Evolutionary conservation across 371 early-diverging fungal species (phyloP).

Genomic region (Mucor circinelloides): DNA sequence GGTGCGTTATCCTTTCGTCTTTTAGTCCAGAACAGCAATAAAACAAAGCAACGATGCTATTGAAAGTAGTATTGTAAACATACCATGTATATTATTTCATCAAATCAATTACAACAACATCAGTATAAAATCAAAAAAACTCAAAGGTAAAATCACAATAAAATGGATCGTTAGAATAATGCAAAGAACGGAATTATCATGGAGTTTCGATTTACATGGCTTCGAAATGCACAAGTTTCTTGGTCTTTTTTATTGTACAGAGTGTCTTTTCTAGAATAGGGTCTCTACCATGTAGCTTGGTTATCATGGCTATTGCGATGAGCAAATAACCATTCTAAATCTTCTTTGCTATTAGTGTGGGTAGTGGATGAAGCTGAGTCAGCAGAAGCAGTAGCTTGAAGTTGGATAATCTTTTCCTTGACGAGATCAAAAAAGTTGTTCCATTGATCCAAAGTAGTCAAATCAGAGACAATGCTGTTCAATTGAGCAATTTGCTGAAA

Average conservation of each 20-base stretch:
- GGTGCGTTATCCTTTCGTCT: too few species aligned
- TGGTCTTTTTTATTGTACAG: neutral
- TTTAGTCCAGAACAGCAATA: neutral
- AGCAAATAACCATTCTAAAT: slow-evolving; percentile 23
- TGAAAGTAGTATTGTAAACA: neutral
- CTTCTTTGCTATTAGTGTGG: slow-evolving; percentile 16
- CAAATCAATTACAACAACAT: neutral
- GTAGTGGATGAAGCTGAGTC: slow-evolving; percentile 5
- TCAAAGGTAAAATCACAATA: neutral
- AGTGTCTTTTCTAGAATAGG: neutral
- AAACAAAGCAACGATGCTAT: neutral
- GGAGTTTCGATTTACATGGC: neutral
- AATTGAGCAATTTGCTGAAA: slow-evolving; percentile 15
- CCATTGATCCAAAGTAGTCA: slow-evolving; percentile 22
- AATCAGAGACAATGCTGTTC: slow-evolving; percentile 5
- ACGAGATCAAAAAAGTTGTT: slow-evolving; percentile 12
- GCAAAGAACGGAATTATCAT: neutral
- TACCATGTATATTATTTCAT: neutral
- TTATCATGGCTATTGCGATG: slow-evolving; percentile 28
- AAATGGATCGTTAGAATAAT: too few species aligned
- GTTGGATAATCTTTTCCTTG: slow-evolving; percentile 7
- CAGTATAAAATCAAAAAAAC: neutral
- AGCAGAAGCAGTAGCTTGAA: slow-evolving; percentile 3
- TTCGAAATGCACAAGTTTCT: neutral
- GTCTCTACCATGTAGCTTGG: slow-evolving; percentile 23